Evolutionary conservation across 176 grass and related monocot species (phyloP), one percentile per base, ranked within the genome.

Genomic region (Cenchrus americanus): DNA sequence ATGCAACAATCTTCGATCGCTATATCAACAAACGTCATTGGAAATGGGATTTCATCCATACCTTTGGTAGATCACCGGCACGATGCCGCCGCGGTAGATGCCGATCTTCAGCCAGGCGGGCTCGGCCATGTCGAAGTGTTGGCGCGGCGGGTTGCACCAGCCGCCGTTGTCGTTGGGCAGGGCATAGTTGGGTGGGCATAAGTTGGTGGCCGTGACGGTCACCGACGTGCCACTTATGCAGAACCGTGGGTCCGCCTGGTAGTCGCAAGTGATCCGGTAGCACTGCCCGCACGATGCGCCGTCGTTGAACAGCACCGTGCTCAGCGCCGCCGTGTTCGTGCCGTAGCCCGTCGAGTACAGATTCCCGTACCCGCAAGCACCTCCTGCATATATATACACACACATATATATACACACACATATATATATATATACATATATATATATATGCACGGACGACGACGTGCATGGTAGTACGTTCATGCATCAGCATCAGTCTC

Each of bases 301-400:
- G 86, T 89, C 87, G 87, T 92, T 92, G 93, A 98, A 98, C 42
- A 98, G 89, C 19, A 89, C 91, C 26, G 93, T 98, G 87, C 96
- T 98, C 64, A 98, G 83, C 66, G 96, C 96, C 78, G 96, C 91
- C 21, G 96, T 98, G 91, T 87, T 95, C 0, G 93, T 95, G 57
- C 96, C 96, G 76, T 95, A 98, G 93, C 94, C 91, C 0, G 87
- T 77, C 9, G 70, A 88, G 74, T 97, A 97, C 73, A 97, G 69
- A 87, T 97, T 84, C 0, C 95, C 92, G 73, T 97, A 97, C 40
- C 95, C 95, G 19, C 92, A 97, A 0, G 95, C 95, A 2, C 95
- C 95, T 17, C 95, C 94, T 97, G 52, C 80, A 79, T 14, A n/a
- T n/a, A n/a, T n/a, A n/a, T n/a, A n/a, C n/a, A n/a, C n/a, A n/a